Conservation (phyloP, 2,329 filamentous ascomycete species). For the Penicillium oxalicum region DNA sequence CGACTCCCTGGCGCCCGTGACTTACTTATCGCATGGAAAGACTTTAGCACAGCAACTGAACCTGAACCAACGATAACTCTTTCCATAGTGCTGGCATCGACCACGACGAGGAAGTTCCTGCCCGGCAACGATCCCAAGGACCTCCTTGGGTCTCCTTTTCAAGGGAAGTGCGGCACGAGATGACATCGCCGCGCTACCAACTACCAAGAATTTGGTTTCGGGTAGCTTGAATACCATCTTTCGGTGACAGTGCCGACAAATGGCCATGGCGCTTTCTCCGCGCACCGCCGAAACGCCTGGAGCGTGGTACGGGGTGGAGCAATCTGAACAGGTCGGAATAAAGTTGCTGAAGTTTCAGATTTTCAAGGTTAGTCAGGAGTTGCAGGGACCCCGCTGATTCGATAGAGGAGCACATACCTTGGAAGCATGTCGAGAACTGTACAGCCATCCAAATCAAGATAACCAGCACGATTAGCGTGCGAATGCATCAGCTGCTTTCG, state of each 20-base stretch:
- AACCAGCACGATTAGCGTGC: conserved; percentile 68
- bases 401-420: conserved; percentile 41
- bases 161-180: conserved; percentile 25
- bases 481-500: conserved; percentile 66
- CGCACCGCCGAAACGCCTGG: conserved; percentile 65
- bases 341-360: conserved; percentile 54
- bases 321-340: conserved; percentile 68
- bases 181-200: conserved; percentile 51
- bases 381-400: neutral
- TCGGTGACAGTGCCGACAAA: conserved; percentile 72
- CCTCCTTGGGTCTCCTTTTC: conserved; percentile 44
- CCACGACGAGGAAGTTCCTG: conserved; percentile 50
- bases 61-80: conserved; percentile 53
- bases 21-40: conserved; percentile 52
- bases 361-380: conserved; percentile 2
- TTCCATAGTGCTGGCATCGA: conserved; percentile 50
- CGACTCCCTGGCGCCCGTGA: neutral
- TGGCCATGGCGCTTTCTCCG: conserved; percentile 65
- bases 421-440: conserved; percentile 70
- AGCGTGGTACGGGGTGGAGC: conserved; percentile 60
- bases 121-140: conserved; percentile 50
- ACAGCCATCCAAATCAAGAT: conserved; percentile 70
- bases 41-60: conserved; percentile 55
- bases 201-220: conserved; percentile 69
- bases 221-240: conserved; percentile 74